Conservation (phyloP, 805 yeast species). For the Metschnikowia lachancei region DNA sequence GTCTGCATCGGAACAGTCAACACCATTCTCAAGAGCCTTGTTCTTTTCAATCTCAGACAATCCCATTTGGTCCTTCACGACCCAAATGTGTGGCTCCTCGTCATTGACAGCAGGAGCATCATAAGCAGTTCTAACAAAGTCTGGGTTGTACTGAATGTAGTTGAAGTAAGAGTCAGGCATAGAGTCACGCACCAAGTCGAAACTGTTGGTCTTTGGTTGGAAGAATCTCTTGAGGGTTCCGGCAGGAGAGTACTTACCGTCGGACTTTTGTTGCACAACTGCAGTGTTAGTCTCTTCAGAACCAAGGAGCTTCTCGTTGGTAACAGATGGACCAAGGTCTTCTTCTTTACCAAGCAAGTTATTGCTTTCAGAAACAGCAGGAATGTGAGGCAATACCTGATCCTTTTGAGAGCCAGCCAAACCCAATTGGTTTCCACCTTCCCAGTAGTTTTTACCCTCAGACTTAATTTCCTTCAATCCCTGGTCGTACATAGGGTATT, state of each 20-base stretch:
- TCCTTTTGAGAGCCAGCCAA: slow-evolving; percentile 19
- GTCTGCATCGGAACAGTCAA: slow-evolving; percentile 55
- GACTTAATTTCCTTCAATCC: slow-evolving; percentile 57
- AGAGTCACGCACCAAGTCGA: slow-evolving; percentile 41
- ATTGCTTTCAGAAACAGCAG: background rate
- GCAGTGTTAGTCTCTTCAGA: slow-evolving; percentile 3
- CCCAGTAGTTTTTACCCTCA: slow-evolving; percentile 50
- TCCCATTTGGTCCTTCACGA: slow-evolving; percentile 67
- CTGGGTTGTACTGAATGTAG: slow-evolving; percentile 41
- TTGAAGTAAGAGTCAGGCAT: slow-evolving; percentile 45
- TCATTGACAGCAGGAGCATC: slow-evolving; percentile 57
- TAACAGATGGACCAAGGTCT: slow-evolving; percentile 12
- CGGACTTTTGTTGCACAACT: slow-evolving; percentile 5
- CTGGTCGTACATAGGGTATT: slow-evolving; percentile 64
- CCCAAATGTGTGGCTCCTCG: slow-evolving; percentile 65
- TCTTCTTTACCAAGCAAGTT: slow-evolving; percentile 11
- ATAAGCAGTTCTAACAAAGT: slow-evolving; percentile 44
- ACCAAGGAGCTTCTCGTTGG: slow-evolving; percentile 11
- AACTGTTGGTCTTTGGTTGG: slow-evolving; percentile 47
- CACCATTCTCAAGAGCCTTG: slow-evolving; percentile 52
- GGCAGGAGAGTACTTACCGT: slow-evolving; percentile 5
- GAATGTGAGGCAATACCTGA: slow-evolving; percentile 16
- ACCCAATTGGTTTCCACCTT: slow-evolving; percentile 44
- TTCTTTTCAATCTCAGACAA: slow-evolving; percentile 57
- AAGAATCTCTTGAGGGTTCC: slow-evolving; percentile 28